Percentiles rank a stretch among this genome's conserved stretches.
Evolutionary conservation across 148 eudicot species (phyloP).

Genomic region (Rhododendron molle): DNA sequence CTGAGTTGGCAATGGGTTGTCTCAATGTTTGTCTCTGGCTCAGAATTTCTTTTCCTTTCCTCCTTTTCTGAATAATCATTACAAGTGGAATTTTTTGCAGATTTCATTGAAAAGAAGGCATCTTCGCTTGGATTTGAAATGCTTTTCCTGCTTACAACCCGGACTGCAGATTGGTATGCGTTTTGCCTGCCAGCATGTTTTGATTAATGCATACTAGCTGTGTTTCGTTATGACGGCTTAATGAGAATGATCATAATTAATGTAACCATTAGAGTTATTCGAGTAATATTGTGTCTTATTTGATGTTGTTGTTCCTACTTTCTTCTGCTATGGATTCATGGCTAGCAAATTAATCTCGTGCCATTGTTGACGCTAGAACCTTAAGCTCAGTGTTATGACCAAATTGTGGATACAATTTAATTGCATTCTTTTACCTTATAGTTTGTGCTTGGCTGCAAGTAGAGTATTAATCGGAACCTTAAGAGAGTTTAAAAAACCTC

Average conservation of each 20-base stretch:
- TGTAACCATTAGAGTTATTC: background rate
- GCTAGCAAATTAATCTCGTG: background rate
- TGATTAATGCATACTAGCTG: background rate
- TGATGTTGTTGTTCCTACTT: background rate
- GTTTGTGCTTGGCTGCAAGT: constrained; percentile 1
- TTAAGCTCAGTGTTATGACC: background rate
- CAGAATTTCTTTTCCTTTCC: background rate
- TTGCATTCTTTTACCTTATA: background rate
- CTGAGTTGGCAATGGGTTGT: background rate
- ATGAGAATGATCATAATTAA: background rate
- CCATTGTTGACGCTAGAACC: background rate
- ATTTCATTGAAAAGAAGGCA: constrained; percentile 91
- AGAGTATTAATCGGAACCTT: background rate
- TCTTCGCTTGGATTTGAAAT: constrained; percentile 64
- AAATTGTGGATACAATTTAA: background rate
- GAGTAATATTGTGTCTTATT: background rate
- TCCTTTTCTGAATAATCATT: constrained; percentile 1
- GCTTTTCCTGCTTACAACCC: constrained; percentile 87
- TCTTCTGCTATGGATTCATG: background rate
- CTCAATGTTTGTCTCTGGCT: background rate
- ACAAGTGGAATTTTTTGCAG: constrained; percentile 29
- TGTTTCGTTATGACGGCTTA: background rate
- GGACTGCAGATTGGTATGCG: constrained; percentile 92
- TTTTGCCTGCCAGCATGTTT: background rate
- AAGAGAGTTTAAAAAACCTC: background rate